Evolutionary conservation across 1,284 basidiomycete species (phyloP).

Genomic region (Cryptococcus amylolentus): DNA sequence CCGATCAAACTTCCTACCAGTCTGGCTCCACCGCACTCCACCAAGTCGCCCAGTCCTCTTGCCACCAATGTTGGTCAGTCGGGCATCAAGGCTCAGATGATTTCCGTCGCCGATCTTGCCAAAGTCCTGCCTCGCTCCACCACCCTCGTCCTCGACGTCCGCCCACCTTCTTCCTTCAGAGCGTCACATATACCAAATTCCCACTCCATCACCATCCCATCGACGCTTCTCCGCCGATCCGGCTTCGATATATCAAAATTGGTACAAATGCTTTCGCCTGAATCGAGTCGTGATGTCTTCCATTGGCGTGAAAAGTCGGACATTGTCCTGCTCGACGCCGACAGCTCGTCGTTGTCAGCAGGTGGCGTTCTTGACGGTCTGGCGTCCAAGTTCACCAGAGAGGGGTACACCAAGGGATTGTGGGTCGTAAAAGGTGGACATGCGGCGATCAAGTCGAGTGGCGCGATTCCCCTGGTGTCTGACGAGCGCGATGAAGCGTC

Average conservation of each 20-base stretch:
- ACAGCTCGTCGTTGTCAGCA: slow-evolving; percentile 60
- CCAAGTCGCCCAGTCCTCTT: slow-evolving; percentile 18
- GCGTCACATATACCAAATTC: slow-evolving; percentile 65
- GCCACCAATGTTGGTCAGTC: slow-evolving; percentile 13
- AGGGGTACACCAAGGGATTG: slow-evolving; percentile 64
- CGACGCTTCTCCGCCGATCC: slow-evolving; percentile 86
- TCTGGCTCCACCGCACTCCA: background rate
- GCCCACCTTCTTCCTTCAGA: slow-evolving; percentile 71
- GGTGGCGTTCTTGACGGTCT: slow-evolving; percentile 71
- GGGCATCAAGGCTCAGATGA: slow-evolving; percentile 17
- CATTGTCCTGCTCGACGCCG: slow-evolving; percentile 80
- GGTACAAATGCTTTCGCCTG: slow-evolving; percentile 66
- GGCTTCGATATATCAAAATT: slow-evolving; percentile 72
- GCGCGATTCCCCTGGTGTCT: slow-evolving; percentile 8
- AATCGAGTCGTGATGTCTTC: slow-evolving; percentile 54
- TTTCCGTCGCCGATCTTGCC: slow-evolving; percentile 17
- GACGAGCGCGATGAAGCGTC: slow-evolving; percentile 7
- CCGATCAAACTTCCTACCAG: slow-evolving; percentile 12
- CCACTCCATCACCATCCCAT: slow-evolving; percentile 87
- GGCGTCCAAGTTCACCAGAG: slow-evolving; percentile 75
- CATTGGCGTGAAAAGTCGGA: slow-evolving; percentile 59
- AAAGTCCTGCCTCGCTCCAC: slow-evolving; percentile 17
- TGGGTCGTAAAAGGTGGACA: slow-evolving; percentile 79
- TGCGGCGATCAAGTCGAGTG: slow-evolving; percentile 46
- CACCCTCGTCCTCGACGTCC: slow-evolving; percentile 74